Evolutionary conservation across 306 rosid species (phyloP), one percentile per base, ranked within the genome.

Genomic region (Cucumis melo): DNA sequence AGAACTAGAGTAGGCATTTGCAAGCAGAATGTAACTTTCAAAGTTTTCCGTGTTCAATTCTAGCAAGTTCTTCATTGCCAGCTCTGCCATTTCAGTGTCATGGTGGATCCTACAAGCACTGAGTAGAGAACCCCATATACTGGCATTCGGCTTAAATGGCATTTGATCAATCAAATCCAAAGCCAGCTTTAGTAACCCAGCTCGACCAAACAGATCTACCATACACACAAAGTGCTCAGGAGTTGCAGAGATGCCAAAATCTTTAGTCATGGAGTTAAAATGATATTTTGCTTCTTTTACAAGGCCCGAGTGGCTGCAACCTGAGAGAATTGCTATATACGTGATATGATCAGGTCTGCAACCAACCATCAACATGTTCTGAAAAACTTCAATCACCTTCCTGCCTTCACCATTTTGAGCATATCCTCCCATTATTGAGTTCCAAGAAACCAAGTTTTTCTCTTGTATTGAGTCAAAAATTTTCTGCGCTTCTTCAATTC

Each of bases 301-400:
- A 72, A 86, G 91, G 72, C 91, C 91, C 76, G 87, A 82, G 81
- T 86, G 89, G 79, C 89, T 88, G 80, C 91, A 88, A 23, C 91
- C 91, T 20, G 91, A 88, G 73, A 88, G 82, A 82, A 88, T 81
- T 66, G 85, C 78, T 55, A 88, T 80, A 53, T 77, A 88, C 79
- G 88, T 86, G 74, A 88, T 81, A 75, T 88, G 89, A 81, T 88
- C 84, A 41, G 89, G 91, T 48, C 32, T 78, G 82, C 85, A 86
- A 16, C 74, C 79, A 24, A 48, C 75, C 73, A 67, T 74, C 83
- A 84, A 71, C 91, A 88, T 86, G 78, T 82, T 81, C 78, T 84
- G 81, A 79, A 88, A 88, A 53, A 81, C 77, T 76, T 88, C 87
- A 74, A 84, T 82, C 23, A 81, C 88, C 85, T 86, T 82, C 82